Percentiles rank a stretch among this genome's conserved stretches.
Evolutionary conservation across 441 rosid species (phyloP).

Genomic region (Viola pubescens): DNA sequence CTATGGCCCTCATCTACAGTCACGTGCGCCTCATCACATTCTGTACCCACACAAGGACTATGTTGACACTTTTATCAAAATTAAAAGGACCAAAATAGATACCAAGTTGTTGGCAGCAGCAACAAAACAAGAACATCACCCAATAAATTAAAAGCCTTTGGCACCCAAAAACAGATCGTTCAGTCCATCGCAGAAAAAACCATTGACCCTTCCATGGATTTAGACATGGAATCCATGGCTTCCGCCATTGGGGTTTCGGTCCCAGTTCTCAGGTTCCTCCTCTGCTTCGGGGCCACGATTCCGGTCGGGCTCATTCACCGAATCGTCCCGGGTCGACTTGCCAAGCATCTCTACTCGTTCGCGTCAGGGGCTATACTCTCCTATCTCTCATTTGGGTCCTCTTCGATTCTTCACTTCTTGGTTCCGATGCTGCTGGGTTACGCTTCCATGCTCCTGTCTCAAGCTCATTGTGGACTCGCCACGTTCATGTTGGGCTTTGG

Average conservation of each 20-base stretch:
- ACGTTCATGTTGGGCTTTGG: conserved; percentile 73
- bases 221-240: conserved; percentile 47
- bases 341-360: conserved; percentile 61
- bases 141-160: not conserved
- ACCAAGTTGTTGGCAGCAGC: too few relatives aligned
- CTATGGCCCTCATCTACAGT: too few relatives aligned
- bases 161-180: conserved; percentile 9
- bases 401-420: conserved; percentile 86
- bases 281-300: conserved; percentile 81
- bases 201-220: conserved; percentile 11
- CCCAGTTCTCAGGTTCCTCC: conserved; percentile 73
- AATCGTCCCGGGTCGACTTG: conserved; percentile 51
- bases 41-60: too few relatives aligned
- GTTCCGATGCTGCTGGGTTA: conserved; percentile 78
- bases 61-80: too few relatives aligned
- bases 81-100: too few relatives aligned
- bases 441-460: conserved; percentile 62
- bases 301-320: conserved; percentile 69
- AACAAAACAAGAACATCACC: too few relatives aligned
- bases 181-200: conserved; percentile 3
- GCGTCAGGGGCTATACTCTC: conserved; percentile 65
- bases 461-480: conserved; percentile 58
- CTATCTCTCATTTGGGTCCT: conserved; percentile 78
- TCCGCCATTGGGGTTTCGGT: conserved; percentile 74
- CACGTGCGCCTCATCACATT: too few relatives aligned